These are phyloP conservation scores for Fusarium algeriense DNA, from an alignment of 2,329 filamentous ascomycete species.

Conservation along the genomic window DNA sequence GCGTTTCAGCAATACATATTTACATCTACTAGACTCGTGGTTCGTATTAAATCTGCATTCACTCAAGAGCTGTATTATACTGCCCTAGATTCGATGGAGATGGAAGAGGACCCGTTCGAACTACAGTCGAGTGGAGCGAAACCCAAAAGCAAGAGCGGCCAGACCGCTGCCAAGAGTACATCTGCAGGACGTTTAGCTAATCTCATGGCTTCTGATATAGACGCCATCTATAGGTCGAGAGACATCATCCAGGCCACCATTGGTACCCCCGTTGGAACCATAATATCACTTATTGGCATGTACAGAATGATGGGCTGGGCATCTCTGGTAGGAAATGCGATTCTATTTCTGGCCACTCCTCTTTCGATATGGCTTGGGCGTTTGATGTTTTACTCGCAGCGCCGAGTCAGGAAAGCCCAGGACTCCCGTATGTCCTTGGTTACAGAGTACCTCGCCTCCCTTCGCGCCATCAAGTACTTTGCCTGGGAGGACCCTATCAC, in stretches of 20 bases:
- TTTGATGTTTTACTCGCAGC: constrained; percentile 63
- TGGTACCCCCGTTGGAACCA: constrained; percentile 61
- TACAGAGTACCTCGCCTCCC: constrained; percentile 69
- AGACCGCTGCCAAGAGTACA: constrained; percentile 51
- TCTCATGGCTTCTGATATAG: constrained; percentile 70
- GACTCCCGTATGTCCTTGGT: constrained; percentile 69
- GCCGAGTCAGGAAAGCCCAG: constrained; percentile 66
- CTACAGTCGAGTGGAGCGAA: constrained; percentile 41
- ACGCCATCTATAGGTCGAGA: constrained; percentile 64
- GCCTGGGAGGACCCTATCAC: constrained; percentile 68
- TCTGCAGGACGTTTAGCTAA: constrained; percentile 66
- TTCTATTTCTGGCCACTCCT: constrained; percentile 62
- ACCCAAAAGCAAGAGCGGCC: constrained; percentile 46
- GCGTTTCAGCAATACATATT: constrained; percentile 70
- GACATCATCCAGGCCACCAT: constrained; percentile 63
- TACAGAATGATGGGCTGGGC: constrained; percentile 69
- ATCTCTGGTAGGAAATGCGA: constrained; percentile 63
- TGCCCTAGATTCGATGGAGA: constrained; percentile 67
- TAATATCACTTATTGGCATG: constrained; percentile 63
- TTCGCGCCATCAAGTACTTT: constrained; percentile 71
- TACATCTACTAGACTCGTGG: constrained; percentile 66
- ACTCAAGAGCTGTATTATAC: constrained; percentile 70
- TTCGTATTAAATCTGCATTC: constrained; percentile 67
- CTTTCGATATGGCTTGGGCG: constrained; percentile 63
- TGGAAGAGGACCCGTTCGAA: constrained; percentile 66